These are phyloP conservation scores for Filobasidium floriforme DNA, from an alignment of 768 basidiomycete genomes.

Conservation along the genomic window DNA sequence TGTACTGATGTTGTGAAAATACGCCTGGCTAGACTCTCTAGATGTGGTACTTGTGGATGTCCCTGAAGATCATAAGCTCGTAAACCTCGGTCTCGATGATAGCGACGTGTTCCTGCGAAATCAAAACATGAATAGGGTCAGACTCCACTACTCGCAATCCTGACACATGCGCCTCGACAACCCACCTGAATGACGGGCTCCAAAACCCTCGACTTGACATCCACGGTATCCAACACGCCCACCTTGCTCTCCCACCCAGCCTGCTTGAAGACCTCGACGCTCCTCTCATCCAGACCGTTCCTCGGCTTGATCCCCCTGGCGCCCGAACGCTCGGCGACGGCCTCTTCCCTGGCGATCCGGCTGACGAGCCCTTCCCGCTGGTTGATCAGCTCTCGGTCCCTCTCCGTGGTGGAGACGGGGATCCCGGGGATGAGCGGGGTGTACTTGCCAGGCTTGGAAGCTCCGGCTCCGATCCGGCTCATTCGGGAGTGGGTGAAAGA, in stretches of 20 bases:
- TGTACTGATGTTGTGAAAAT: neutral
- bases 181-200: conserved; percentile 42
- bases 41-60: conserved; percentile 41
- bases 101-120: conserved; percentile 34
- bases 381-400: conserved; percentile 13
- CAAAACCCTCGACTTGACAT: conserved; percentile 33
- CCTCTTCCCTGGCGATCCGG: conserved; percentile 15
- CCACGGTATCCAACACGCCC: conserved; percentile 28
- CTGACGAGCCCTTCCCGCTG: conserved; percentile 30
- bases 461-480: conserved; percentile 1
- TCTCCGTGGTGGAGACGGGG: neutral
- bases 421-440: conserved; percentile 10
- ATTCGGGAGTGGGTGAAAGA: conserved; percentile 1
- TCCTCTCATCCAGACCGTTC: neutral
- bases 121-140: neutral
- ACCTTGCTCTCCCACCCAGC: conserved; percentile 30
- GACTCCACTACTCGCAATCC: neutral
- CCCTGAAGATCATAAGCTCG: conserved; percentile 32
- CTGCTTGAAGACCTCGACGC: conserved; percentile 26
- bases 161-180: neutral
- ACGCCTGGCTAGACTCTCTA: conserved; percentile 29
- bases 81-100: conserved; percentile 34
- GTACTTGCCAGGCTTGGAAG: conserved; percentile 12
- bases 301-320: neutral
- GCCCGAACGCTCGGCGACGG: conserved; percentile 9